These are phyloP conservation scores for Penicillium sp. DNA, from an alignment of 2,329 filamentous ascomycete species.

Conservation along the genomic window DNA sequence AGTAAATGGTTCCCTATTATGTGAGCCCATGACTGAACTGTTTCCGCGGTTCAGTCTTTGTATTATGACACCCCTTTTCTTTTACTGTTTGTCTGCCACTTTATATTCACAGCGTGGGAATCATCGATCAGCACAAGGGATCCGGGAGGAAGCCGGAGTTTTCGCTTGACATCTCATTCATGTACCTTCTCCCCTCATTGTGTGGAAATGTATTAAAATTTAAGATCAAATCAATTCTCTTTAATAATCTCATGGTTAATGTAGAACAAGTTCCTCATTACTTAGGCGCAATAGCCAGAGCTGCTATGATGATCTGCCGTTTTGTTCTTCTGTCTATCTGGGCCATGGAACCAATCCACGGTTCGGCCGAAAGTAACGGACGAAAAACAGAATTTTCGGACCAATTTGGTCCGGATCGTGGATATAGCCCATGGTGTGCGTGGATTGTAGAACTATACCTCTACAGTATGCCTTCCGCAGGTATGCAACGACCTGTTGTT, in stretches of 20 bases:
- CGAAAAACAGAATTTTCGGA: slow-evolving; percentile 10
- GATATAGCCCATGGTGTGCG: not conserved
- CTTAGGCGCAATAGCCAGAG: too few species aligned
- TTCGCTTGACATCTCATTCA: slow-evolving; percentile 34
- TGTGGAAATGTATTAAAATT: slow-evolving; percentile 27
- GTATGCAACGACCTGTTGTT: not conserved
- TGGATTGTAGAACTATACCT: not conserved
- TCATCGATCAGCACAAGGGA: slow-evolving; percentile 32
- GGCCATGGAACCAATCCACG: not conserved
- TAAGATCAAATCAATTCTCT: slow-evolving; percentile 6
- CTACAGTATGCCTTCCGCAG: not conserved
- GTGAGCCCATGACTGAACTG: slow-evolving; percentile 3
- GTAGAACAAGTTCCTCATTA: too few species aligned
- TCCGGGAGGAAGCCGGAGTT: slow-evolving; percentile 35
- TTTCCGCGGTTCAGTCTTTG: slow-evolving; percentile 16
- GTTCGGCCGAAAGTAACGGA: slow-evolving; percentile 25
- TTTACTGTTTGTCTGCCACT: slow-evolving; percentile 31
- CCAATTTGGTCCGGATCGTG: slow-evolving; percentile 2
- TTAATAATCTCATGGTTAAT: not conserved
- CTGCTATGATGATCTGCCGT: not conserved
- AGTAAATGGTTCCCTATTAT: slow-evolving; percentile 29
- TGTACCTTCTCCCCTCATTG: slow-evolving; percentile 32
- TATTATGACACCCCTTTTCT: slow-evolving; percentile 33
- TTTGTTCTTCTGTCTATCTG: not conserved
- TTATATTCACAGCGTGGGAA: slow-evolving; percentile 37